A percentile compares a stretch with the other conserved stretches of the same genome.
Conservation (phyloP, 164 flowering plant species). For the Nymphaea thermarum region DNA sequence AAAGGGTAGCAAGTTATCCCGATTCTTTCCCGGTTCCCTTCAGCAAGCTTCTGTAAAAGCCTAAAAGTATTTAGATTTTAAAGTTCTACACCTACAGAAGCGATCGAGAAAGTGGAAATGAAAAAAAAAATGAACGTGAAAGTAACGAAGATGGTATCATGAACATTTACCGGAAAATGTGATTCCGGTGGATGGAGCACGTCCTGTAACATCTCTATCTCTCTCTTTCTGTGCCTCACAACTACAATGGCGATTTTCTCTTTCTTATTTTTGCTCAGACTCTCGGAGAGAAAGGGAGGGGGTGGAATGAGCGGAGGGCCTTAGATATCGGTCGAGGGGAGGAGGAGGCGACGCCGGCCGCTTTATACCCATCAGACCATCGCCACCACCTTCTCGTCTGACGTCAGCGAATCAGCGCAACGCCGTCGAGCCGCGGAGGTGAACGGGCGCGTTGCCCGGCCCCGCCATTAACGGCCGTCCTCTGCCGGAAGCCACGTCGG, state of each 20-base stretch:
- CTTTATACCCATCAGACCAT: neutral
- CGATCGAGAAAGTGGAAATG: neutral
- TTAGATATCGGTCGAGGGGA: neutral
- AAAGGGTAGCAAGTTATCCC: too few species aligned
- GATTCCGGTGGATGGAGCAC: slow-evolving; percentile 28
- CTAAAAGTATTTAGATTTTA: too few species aligned
- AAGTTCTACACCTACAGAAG: neutral
- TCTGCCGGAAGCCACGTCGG: neutral
- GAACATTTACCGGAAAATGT: slow-evolving; percentile 18
- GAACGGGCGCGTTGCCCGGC: neutral
- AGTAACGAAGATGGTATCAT: neutral
- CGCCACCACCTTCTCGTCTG: neutral
- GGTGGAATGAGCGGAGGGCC: neutral
- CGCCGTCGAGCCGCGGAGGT: neutral
- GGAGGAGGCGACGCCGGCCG: neutral
- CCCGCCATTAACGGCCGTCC: neutral
- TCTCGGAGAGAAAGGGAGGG: neutral
- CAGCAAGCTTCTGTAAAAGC: too few species aligned
- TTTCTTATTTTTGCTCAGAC: neutral
- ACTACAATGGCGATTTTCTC: neutral
- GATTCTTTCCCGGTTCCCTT: too few species aligned
- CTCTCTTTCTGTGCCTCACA: neutral
- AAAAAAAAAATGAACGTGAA: slow-evolving; percentile 1
- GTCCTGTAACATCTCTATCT: slow-evolving; percentile 25
- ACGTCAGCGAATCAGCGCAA: neutral